Percentiles rank a stretch among this genome's conserved stretches.
These are phyloP conservation scores for Boletus patriciae DNA, from an alignment of 768 basidiomycete genomes.

Conservation along the genomic window DNA sequence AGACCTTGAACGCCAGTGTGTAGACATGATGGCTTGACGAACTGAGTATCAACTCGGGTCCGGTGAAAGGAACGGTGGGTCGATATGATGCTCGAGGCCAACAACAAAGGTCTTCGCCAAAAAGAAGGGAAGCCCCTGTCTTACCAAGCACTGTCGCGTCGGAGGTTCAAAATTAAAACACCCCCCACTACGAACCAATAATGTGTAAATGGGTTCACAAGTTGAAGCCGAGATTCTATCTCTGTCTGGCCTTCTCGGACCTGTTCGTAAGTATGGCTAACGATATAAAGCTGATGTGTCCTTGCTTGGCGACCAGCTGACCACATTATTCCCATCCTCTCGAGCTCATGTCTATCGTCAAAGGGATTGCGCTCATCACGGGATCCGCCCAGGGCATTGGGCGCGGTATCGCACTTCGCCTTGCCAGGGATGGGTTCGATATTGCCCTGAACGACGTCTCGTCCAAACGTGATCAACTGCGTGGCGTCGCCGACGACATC, in stretches of 20 bases:
- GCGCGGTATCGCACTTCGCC: constrained; percentile 32
- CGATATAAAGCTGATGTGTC: not conserved
- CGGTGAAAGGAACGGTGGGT: no score
- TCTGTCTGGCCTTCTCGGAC: not conserved
- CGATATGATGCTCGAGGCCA: no score
- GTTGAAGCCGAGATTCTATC: no score
- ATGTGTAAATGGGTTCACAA: no score
- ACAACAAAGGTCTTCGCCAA: no score
- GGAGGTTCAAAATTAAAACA: no score
- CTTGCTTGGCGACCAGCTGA: not conserved
- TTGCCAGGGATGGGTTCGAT: constrained; percentile 33
- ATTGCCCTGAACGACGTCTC: constrained; percentile 32
- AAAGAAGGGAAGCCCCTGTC: no score
- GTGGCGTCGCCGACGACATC: constrained; percentile 30
- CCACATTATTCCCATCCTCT: not conserved
- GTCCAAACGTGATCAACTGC: constrained; percentile 27
- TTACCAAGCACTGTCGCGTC: no score
- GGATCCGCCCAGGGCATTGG: constrained; percentile 33
- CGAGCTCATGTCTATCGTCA: constrained; percentile 19
- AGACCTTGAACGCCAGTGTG: no score
- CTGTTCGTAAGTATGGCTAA: not conserved
- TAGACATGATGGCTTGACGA: no score
- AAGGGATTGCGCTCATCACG: constrained; percentile 35
- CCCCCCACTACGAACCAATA: no score
- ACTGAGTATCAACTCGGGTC: no score